Evolutionary conservation across 2,329 filamentous ascomycete species (phyloP), one percentile per base, ranked within the genome.

Genomic region (Achaetomium macrosporum): DNA sequence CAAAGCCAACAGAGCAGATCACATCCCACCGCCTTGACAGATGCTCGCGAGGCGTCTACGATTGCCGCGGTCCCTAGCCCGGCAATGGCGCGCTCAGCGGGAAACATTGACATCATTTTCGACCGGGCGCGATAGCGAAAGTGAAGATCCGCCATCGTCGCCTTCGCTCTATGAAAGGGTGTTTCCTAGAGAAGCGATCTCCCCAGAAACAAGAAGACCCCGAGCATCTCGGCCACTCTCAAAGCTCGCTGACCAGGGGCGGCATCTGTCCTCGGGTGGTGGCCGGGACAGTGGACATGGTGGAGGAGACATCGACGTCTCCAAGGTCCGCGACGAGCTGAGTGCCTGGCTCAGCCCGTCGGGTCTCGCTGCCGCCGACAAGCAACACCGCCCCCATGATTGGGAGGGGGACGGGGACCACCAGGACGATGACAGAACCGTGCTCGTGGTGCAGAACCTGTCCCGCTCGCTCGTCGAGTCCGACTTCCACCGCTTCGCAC

Each of bases 401-500:
- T 7, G 25, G 25, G 25, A 25, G 4, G 25, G 25, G 25, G 7
- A 25, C 25, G 25, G 25, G 4, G 25, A 25, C 7, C 25, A 25
- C 25, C 35, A 15, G 16, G 29, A 31, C 16, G 33, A 6, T 42
- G 42, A 42, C 40, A 47, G 46, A 20, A 59, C 63, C 2, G 58
- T 69, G 8, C 73, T 91, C 39, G 72, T 84, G 40, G 69, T 90
- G 36, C 73, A 73, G 17, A 77, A 80, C 37, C 76, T 81, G 7
- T 81, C 79, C 61, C 76, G 75, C 52, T 76, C 78, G 17, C 74
- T 91, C 41, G 73, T 74, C 17, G 79, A 84, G 60, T 79, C 77
- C 59, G 88, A 92, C 69, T 91, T 92, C 68, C 76, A 81, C 57
- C 83, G 87, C 51, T 68, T 90, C 16, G 76, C 82, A 5, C 77